phyloP scores from a whole-genome alignment of 345 rosid species.

The Capsella bursapastoris region DNA sequence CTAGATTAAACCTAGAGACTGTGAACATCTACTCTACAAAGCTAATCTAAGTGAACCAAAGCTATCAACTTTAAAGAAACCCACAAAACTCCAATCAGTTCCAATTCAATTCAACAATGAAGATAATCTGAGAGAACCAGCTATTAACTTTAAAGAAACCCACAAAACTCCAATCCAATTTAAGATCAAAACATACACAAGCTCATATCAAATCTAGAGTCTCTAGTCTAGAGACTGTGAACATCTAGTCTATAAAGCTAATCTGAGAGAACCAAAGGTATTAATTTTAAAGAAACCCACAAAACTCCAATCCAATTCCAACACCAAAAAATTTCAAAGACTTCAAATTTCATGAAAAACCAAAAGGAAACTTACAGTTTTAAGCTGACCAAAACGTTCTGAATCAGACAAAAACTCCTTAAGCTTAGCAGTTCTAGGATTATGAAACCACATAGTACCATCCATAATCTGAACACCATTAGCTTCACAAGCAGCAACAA shows the following conservation, averaged over 20 bases:
- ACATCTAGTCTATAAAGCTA: slow-evolving; percentile 26
- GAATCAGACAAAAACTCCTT: slow-evolving; percentile 59
- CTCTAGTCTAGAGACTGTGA: slow-evolving; percentile 63
- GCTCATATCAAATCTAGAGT: too few relatives aligned
- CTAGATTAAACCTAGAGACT: background rate
- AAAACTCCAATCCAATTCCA: background rate
- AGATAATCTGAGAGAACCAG: slow-evolving; percentile 5
- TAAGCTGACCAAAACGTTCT: slow-evolving; percentile 74
- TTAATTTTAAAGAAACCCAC: slow-evolving; percentile 5
- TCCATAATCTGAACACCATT: slow-evolving; percentile 93
- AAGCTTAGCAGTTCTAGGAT: slow-evolving; percentile 76
- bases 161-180: background rate
- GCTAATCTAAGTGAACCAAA: slow-evolving; percentile 3
- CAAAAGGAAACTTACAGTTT: slow-evolving; percentile 44
- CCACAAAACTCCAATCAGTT: background rate
- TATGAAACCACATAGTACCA: slow-evolving; percentile 95
- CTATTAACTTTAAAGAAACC: slow-evolving; percentile 12
- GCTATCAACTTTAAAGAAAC: slow-evolving; percentile 12
- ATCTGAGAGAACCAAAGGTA: background rate
- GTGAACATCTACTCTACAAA: background rate
- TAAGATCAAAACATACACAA: too few relatives aligned
- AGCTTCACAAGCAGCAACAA: slow-evolving; percentile 67
- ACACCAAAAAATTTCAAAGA: background rate
- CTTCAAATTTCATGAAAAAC: background rate
- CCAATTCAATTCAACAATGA: background rate